Conservation (phyloP, 768 basidiomycete species). For the Leucogyrophana mollusca region DNA sequence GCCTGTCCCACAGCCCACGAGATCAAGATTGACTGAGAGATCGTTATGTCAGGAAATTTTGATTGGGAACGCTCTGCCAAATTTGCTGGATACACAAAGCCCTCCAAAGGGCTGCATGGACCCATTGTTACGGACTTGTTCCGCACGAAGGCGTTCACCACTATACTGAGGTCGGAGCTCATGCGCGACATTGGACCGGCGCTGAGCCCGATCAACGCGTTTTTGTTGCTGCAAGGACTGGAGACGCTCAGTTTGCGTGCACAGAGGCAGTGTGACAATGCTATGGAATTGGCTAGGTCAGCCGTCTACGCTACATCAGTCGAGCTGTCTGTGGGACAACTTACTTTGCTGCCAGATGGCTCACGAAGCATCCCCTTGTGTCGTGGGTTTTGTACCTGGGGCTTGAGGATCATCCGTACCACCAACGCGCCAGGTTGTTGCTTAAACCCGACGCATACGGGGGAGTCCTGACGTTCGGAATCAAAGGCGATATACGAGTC, state of each 20-base stretch:
- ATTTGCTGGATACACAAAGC: slow-evolving; percentile 74
- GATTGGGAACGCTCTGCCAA: slow-evolving; percentile 67
- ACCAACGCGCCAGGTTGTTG: slow-evolving; percentile 55
- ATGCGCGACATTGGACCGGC: slow-evolving; percentile 67
- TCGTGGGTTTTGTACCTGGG: slow-evolving; percentile 82
- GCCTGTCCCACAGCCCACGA: slow-evolving; percentile 10
- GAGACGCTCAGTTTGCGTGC: slow-evolving; percentile 74
- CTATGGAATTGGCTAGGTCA: slow-evolving; percentile 61
- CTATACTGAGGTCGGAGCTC: slow-evolving; percentile 62
- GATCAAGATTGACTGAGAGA: no score
- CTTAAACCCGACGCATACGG: slow-evolving; percentile 55
- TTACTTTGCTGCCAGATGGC: slow-evolving; percentile 33
- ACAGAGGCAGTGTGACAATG: slow-evolving; percentile 71
- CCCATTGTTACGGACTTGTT: slow-evolving; percentile 66
- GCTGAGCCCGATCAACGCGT: slow-evolving; percentile 71
- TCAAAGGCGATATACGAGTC: slow-evolving; percentile 51
- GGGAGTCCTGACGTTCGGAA: slow-evolving; percentile 77
- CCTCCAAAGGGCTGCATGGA: slow-evolving; percentile 77
- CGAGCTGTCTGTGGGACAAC: not conserved
- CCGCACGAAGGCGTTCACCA: slow-evolving; percentile 59
- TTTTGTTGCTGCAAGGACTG: slow-evolving; percentile 74
- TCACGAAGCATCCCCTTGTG: slow-evolving; percentile 63
- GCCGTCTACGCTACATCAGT: slow-evolving; percentile 5
- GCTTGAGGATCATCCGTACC: slow-evolving; percentile 56
- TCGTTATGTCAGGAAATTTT: slow-evolving; percentile 46